Conservation (phyloP, 257 asterid genomes). For the Petunia secreta region DNA sequence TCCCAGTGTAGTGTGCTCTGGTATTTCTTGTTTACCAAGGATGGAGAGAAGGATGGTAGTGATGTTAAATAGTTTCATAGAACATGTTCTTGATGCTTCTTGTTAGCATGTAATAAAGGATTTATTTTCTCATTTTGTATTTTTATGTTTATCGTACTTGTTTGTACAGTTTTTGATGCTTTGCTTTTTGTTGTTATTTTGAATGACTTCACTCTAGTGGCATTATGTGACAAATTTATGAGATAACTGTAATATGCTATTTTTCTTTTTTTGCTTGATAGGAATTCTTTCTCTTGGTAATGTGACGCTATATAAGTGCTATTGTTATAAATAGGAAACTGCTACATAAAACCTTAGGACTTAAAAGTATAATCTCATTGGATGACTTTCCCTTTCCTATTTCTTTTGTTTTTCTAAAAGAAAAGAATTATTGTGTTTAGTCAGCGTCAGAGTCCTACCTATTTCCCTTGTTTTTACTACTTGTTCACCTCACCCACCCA, state of each 20-base stretch:
- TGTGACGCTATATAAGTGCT: no score
- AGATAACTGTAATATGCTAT: background rate
- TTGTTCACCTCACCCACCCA: background rate
- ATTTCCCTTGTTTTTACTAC: background rate
- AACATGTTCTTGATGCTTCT: background rate
- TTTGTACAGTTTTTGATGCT: background rate
- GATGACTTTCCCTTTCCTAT: background rate
- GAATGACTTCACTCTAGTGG: no score
- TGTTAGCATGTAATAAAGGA: background rate
- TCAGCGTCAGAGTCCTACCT: background rate
- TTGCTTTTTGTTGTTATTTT: background rate
- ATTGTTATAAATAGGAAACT: background rate
- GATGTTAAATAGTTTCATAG: background rate
- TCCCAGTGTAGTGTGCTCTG: background rate
- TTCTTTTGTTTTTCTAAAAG: no score
- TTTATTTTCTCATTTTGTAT: background rate
- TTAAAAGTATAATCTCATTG: background rate
- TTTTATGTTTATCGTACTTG: constrained; percentile 16
- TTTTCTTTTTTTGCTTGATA: background rate
- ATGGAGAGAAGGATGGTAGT: background rate
- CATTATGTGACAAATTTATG: background rate
- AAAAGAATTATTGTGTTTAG: background rate
- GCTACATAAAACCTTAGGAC: background rate
- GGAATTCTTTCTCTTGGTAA: background rate
- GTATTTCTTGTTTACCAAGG: background rate